Evolutionary conservation across 2,329 filamentous ascomycete genomes (phyloP), one percentile per base, ranked within the genome.

Genomic region (Tolypocladium guangdongense): DNA sequence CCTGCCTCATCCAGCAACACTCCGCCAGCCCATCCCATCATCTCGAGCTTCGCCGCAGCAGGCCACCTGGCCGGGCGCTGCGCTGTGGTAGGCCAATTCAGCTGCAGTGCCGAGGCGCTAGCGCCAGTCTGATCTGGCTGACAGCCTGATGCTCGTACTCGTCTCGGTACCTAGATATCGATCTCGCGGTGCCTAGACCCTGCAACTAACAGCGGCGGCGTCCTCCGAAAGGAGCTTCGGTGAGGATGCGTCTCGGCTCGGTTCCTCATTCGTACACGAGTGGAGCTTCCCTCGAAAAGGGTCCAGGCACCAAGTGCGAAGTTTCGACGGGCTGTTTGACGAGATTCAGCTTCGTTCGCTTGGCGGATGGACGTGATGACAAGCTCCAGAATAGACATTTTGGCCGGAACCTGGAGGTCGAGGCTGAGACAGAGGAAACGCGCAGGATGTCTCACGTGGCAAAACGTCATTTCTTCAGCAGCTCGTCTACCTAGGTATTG

Each of bases 51-150:
- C 27, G 14, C 4, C 10, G 37, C 20, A 20, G 18, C 49, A 30
- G 49, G n/a, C 38, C 57, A 58, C 55, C 55, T 58, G 57, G 47
- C 49, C n/a, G 22, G 49, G 52, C 27, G 43, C 51, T 12, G 51
- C 45, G 50, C 51, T 52, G 49, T 58, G 57, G 57, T 58, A 57
- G 55, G 57, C 53, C 53, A 52, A 54, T 33, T 39, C 27, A 7
- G 8, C 43, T 7, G 27, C 43, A 20, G 11, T 20, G 43, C 27
- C 43, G 43, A 16, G 18, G 27, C 27, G 27, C 43, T 47, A 47
- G 43, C 43, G 43, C 18, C 2, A 7, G 43, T 18, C 43, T 12
- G 27, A 33, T 47, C 43, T n/a, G 24, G 43, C 24, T 32, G 18
- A 20, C 18, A 12, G 43, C 30, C 30, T n/a, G n/a, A n/a, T n/a